Base-by-base conservation (phyloP, 2,329 filamentous ascomycete species). In the Alternaria triticimaculans region DNA sequence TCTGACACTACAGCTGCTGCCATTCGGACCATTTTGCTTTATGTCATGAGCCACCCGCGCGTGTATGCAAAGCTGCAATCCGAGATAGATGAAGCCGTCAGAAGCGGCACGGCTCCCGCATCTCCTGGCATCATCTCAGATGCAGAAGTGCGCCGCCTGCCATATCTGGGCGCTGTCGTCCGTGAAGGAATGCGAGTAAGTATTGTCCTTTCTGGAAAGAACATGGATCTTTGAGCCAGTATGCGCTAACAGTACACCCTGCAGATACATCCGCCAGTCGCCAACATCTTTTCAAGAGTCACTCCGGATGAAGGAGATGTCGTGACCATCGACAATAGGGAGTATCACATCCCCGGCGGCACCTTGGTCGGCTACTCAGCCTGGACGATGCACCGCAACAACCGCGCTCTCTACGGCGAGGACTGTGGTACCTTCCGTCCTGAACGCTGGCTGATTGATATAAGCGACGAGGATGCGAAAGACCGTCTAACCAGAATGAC, bases 1-100 rank as follows among this genome's bases (percentile, higher is more conserved):
- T 86, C 86, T 0, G 87, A 89, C 63, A 88, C 86, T 1, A 87
- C 86, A 0, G 86, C 87, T 0, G 86, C 85, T 0, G 83, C 83
- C 2, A 82, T 89, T 10, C 83, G 87, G 3, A 80, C 83, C 41
- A 86, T 83, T 1, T 66, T 89, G 58, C 81, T 88, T 21, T 82
- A 86, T 70, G 72, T 89, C 59, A 82, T 84, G 21, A 85, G 82
- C n/a, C 84, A 82, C 23, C 84, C 84, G 0, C 78, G 78, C 1
- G 82, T 87, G 1, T 81, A 84, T 60, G 60, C 67, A 5, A 83
- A 76, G 4, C 76, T 89, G 0, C 82, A 82, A 6, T 76, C 63
- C 0, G 85, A 89, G 65, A 82, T 86, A 9, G 78, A 81, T 65
- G 66, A 65, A 6, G 82, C 81, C 0, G 73, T 83, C 62, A 74